These are phyloP conservation scores for Coelastrella sp. DNA, from an alignment of 139 green algal species.

Conservation along the genomic window DNA sequence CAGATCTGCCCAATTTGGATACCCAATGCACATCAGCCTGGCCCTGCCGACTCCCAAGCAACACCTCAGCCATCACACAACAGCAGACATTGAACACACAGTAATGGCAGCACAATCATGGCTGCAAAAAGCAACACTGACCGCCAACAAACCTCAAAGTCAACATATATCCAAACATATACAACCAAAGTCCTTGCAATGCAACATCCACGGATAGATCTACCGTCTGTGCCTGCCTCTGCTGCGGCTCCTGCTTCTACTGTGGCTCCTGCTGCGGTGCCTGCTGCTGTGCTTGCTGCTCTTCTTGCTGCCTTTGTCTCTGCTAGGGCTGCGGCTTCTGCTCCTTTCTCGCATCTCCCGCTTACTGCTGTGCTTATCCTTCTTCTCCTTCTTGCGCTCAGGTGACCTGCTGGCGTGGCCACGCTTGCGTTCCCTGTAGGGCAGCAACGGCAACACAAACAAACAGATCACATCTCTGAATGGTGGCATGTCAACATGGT, in stretches of 20 bases:
- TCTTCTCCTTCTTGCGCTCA: constrained; percentile 12
- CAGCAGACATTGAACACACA: no score
- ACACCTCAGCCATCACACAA: no score
- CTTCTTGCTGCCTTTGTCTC: constrained; percentile 4
- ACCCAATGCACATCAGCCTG: no score
- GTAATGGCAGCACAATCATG: no score
- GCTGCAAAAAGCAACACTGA: no score
- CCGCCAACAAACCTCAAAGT: no score
- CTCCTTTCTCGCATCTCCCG: neutral
- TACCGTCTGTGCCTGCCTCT: constrained; percentile 17
- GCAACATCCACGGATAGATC: neutral
- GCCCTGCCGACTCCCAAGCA: no score
- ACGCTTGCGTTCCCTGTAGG: constrained; percentile 23
- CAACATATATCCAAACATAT: no score
- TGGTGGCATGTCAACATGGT: no score
- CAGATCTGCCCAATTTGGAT: no score
- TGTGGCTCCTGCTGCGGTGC: constrained; percentile 14
- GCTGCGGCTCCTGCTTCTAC: constrained; percentile 16
- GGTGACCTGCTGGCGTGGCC: constrained; percentile 6
- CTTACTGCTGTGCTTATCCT: neutral
- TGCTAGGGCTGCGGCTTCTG: neutral
- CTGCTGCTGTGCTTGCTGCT: constrained; percentile 34
- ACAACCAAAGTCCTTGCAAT: no score
- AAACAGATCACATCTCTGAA: neutral
- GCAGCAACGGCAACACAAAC: neutral